These are phyloP conservation scores for Gnetum montanum DNA, from an alignment of 75 land plant genomes.

Conservation along the genomic window DNA sequence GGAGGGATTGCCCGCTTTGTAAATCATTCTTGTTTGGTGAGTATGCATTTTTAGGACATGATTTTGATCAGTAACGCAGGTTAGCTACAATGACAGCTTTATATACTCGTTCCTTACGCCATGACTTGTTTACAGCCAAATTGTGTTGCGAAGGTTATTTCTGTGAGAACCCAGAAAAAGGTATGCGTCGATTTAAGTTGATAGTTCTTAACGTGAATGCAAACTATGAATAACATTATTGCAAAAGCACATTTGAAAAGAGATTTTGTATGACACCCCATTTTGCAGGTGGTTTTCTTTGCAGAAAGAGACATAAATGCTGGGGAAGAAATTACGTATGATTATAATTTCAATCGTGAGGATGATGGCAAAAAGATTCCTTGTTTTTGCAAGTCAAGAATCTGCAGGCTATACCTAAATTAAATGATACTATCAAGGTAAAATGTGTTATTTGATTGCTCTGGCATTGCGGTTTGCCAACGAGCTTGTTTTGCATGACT, in stretches of 20 bases:
- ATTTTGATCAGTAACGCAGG: background rate
- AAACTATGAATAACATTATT: background rate
- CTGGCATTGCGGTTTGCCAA: no score
- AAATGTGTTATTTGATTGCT: no score
- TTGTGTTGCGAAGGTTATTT: slow-evolving; percentile 74
- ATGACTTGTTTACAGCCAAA: slow-evolving; percentile 54
- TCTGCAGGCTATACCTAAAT: slow-evolving; percentile 64
- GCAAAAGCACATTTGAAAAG: background rate
- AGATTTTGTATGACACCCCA: background rate
- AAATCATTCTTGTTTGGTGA: slow-evolving; percentile 79
- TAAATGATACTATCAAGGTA: no score
- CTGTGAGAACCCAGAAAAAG: slow-evolving; percentile 69
- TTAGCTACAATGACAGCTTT: background rate
- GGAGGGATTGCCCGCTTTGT: slow-evolving; percentile 91
- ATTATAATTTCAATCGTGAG: slow-evolving; percentile 74
- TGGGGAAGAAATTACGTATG: slow-evolving; percentile 84
- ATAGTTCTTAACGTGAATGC: no score
- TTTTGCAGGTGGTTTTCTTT: slow-evolving; percentile 66
- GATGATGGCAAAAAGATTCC: slow-evolving; percentile 73
- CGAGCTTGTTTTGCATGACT: no score
- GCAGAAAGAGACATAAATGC: slow-evolving; percentile 74
- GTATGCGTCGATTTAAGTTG: slow-evolving; percentile 13
- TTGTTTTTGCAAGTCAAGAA: slow-evolving; percentile 63
- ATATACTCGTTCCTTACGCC: no score
- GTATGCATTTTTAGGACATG: background rate